Evolutionary conservation across 2,329 filamentous ascomycete genomes (phyloP).

Genomic region (Spiromastix sp.): DNA sequence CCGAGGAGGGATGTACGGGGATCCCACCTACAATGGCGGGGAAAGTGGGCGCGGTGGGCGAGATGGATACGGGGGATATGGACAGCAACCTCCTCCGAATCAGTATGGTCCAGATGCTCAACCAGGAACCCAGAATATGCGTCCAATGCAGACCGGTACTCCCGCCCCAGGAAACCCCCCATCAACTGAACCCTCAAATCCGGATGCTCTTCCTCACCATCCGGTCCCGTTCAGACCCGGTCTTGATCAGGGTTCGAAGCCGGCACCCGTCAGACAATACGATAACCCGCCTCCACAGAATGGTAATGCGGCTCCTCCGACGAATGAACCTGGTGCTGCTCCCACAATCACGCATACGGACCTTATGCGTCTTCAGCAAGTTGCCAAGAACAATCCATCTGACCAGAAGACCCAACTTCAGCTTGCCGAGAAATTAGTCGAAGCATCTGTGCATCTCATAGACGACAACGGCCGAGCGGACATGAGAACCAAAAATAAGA

Average conservation of each 20-base stretch:
- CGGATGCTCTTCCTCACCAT: constrained; percentile 46
- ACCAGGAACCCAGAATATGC: constrained; percentile 7
- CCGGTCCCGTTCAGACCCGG: constrained; percentile 46
- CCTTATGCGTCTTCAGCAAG: constrained; percentile 61
- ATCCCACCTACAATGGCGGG: constrained; percentile 4
- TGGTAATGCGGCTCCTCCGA: constrained; percentile 3
- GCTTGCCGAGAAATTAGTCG: constrained; percentile 73
- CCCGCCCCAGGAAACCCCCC: constrained; percentile 7
- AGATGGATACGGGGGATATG: constrained; percentile 15
- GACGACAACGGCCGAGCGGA: constrained; percentile 66
- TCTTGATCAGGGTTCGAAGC: constrained; percentile 36
- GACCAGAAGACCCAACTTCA: constrained; percentile 62
- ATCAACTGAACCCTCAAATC: constrained; percentile 28
- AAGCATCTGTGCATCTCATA: constrained; percentile 70
- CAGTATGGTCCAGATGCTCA: constrained; percentile 11
- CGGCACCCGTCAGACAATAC: constrained; percentile 44
- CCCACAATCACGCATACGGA: constrained; percentile 60
- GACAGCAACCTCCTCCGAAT: constrained; percentile 2
- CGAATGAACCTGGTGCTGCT: not conserved
- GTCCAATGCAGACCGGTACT: constrained; percentile 12
- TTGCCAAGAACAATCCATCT: constrained; percentile 58
- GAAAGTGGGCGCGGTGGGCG: too few relatives aligned
- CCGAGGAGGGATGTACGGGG: constrained; percentile 10
- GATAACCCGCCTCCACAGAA: constrained; percentile 27
- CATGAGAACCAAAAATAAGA: constrained; percentile 49